Conservation (phyloP, 371 early-diverging fungal species). For the Entomophthora muscae region DNA sequence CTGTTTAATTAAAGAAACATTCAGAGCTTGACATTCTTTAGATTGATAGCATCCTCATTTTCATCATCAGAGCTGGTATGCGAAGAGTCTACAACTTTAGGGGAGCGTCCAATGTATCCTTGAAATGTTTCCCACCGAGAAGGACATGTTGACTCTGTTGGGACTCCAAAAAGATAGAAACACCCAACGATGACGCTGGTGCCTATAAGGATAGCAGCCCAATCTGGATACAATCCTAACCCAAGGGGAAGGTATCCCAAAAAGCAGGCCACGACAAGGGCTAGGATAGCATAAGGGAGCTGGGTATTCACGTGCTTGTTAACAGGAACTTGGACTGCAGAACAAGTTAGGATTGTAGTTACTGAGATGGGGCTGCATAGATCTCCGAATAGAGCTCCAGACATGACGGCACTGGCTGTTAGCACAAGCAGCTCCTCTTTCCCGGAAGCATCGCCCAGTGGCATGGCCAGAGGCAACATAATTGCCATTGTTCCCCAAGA, state of each 20-base stretch:
- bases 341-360: constrained; percentile 6
- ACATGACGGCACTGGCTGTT: background rate
- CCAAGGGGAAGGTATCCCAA: constrained; percentile 7
- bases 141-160: constrained; percentile 1
- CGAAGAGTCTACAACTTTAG: no score
- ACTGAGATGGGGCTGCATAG: constrained; percentile 3
- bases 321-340: background rate
- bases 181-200: background rate
- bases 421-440: background rate
- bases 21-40: no score
- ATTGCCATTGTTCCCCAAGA: no score
- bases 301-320: constrained; percentile 2
- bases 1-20: no score
- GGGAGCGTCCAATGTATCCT: no score
- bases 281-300: constrained; percentile 4
- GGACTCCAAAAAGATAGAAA: background rate
- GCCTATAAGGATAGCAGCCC: constrained; percentile 1
- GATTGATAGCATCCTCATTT: no score
- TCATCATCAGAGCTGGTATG: no score
- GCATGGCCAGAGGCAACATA: constrained; percentile 7
- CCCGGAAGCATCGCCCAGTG: background rate
- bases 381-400: constrained; percentile 8
- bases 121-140: no score
- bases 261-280: background rate
- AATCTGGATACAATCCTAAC: constrained; percentile 3